Conservation (phyloP, 768 basidiomycete species). For the Antrodiella citrinella region DNA sequence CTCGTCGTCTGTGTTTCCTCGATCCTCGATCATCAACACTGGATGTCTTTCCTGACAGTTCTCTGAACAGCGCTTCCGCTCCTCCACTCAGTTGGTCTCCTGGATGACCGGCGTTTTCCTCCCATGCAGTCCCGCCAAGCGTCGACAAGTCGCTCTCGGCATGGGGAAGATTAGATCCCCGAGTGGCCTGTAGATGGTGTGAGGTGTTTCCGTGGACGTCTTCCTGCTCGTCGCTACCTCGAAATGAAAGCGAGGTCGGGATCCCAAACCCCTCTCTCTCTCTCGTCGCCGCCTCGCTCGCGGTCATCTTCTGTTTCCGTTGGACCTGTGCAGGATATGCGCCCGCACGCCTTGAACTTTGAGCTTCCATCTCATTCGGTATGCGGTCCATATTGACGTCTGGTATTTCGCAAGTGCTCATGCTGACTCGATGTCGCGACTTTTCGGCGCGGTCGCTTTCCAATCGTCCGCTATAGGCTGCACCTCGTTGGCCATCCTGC, state of each 20-base stretch:
- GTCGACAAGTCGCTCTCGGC: slow-evolving; percentile 41
- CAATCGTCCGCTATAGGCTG: not conserved
- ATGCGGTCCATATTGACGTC: too few relatives aligned
- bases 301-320: not conserved
- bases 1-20: slow-evolving; percentile 5
- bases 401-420: too few relatives aligned
- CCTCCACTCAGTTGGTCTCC: slow-evolving; percentile 29
- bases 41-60: slow-evolving; percentile 21
- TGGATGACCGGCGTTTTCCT: slow-evolving; percentile 22
- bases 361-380: not conserved
- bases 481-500: not conserved
- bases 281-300: slow-evolving; percentile 8
- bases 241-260: slow-evolving; percentile 21
- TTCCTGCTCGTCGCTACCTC: slow-evolving; percentile 8
- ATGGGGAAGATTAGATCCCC: too few relatives aligned
- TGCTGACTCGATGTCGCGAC: not conserved
- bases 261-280: slow-evolving; percentile 23
- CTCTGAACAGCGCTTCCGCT: slow-evolving; percentile 40
- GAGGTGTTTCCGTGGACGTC: slow-evolving; percentile 22
- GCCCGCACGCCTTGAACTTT: not conserved
- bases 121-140: slow-evolving; percentile 31
- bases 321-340: not conserved
- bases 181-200: too few relatives aligned
- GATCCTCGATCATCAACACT: not conserved
- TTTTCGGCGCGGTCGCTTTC: not conserved